Percentiles rank a stretch among this genome's conserved stretches.
Conservation (phyloP, 179 eudicot species). For the Monotropa hypopitys region DNA sequence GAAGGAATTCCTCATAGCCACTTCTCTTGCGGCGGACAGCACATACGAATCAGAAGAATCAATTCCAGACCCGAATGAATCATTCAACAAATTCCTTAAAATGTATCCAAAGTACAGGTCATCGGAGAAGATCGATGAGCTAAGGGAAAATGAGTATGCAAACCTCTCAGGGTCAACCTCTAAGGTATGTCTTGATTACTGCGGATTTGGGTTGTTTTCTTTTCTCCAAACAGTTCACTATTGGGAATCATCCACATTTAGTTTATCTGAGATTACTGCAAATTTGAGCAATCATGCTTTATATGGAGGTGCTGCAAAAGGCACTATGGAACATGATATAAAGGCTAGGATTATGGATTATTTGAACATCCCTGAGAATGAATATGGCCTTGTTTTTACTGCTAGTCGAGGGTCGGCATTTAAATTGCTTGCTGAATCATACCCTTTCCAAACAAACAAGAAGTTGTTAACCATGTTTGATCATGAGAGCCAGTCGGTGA, state of each 20-base stretch:
- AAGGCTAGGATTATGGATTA: slow-evolving; percentile 86
- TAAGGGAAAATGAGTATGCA: slow-evolving; percentile 71
- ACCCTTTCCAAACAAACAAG: slow-evolving; percentile 95
- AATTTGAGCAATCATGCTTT: slow-evolving; percentile 93
- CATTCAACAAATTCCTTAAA: slow-evolving; percentile 68
- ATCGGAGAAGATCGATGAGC: slow-evolving; percentile 82
- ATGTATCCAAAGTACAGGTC: slow-evolving; percentile 94
- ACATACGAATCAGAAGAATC: slow-evolving; percentile 55
- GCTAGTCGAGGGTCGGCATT: slow-evolving; percentile 97
- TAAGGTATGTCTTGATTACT: slow-evolving; percentile 92
- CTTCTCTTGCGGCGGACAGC: slow-evolving; percentile 86
- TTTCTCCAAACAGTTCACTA: slow-evolving; percentile 71
- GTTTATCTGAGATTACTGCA: slow-evolving; percentile 88
- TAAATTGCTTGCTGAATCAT: slow-evolving; percentile 82
- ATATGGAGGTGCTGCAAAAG: slow-evolving; percentile 90
- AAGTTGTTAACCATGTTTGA: slow-evolving; percentile 92
- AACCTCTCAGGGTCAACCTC: slow-evolving; percentile 50
- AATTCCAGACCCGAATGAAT: slow-evolving; percentile 63
- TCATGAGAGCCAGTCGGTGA: slow-evolving; percentile 96
- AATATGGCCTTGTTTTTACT: slow-evolving; percentile 92
- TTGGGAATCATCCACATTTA: slow-evolving; percentile 88
- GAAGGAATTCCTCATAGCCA: slow-evolving; percentile 77
- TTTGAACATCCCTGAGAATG: slow-evolving; percentile 91
- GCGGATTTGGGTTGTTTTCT: slow-evolving; percentile 96
- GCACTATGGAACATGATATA: slow-evolving; percentile 85